Percentiles rank a stretch among this genome's conserved stretches.
Evolutionary conservation across 176 grass and related monocot genomes (phyloP).

Genomic region (Zea mays): Zm-B73-REFERENCE-NAM-5.0 NC_050102.1:78245501-78246000

Average conservation of each 20-base stretch:
- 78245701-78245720: constrained; percentile 38
- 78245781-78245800: constrained; percentile 38
- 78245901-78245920: background rate
- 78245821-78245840: constrained; percentile 40
- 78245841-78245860: constrained; percentile 48
- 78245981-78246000: background rate
- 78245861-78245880: constrained; percentile 39
- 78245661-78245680: constrained; percentile 44
- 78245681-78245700: constrained; percentile 35
- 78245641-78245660: background rate
- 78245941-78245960: background rate
- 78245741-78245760: constrained; percentile 29
- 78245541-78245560: background rate
- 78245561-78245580: background rate
- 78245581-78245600: background rate
- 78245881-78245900: constrained; percentile 50
- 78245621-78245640: constrained; percentile 15
- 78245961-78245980: background rate
- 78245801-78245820: constrained; percentile 57
- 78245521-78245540: background rate
- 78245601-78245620: background rate
- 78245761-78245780: constrained; percentile 33
- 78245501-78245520: background rate
- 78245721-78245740: constrained; percentile 29
- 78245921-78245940: too few species aligned